These are phyloP conservation scores for Vitis hybrid DNA, from an alignment of 177 flowering plant genomes.

Conservation along the genomic window DNA sequence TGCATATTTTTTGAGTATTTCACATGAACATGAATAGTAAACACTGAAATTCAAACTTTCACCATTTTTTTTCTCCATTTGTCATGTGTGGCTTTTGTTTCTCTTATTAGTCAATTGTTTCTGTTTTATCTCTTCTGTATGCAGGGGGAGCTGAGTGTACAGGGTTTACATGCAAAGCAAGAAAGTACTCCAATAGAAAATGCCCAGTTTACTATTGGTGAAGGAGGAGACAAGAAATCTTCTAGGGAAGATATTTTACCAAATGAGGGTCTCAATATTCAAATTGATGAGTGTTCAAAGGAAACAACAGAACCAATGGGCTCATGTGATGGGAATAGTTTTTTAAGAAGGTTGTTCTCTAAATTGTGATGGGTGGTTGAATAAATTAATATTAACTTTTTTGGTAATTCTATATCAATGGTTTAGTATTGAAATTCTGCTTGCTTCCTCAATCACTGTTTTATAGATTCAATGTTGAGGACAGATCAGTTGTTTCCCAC, in stretches of 20 bases:
- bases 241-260: slow-evolving; percentile 13
- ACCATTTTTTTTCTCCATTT: too few species aligned
- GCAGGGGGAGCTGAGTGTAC: slow-evolving; percentile 40
- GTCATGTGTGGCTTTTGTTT: not conserved
- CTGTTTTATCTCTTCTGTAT: slow-evolving; percentile 6
- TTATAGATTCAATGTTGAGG: slow-evolving; percentile 66
- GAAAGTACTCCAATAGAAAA: slow-evolving; percentile 19
- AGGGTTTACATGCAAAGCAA: slow-evolving; percentile 21
- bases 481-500: slow-evolving; percentile 69
- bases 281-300: slow-evolving; percentile 24
- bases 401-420: not conserved
- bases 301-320: slow-evolving; percentile 37
- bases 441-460: not conserved
- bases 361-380: not conserved
- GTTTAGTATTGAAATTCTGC: not conserved
- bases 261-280: slow-evolving; percentile 17
- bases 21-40: too few species aligned
- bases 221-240: slow-evolving; percentile 14
- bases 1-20: too few species aligned
- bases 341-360: slow-evolving; percentile 61
- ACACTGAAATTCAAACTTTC: too few species aligned
- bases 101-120: slow-evolving; percentile 1
- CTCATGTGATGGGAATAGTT: slow-evolving; percentile 44
- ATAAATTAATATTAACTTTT: not conserved
- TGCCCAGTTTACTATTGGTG: slow-evolving; percentile 8